A percentile compares a stretch with the other conserved stretches of the same genome.
These are phyloP conservation scores for Aspergillus tanneri DNA, from an alignment of 2,329 filamentous ascomycete species.

Conservation along the genomic window DNA sequence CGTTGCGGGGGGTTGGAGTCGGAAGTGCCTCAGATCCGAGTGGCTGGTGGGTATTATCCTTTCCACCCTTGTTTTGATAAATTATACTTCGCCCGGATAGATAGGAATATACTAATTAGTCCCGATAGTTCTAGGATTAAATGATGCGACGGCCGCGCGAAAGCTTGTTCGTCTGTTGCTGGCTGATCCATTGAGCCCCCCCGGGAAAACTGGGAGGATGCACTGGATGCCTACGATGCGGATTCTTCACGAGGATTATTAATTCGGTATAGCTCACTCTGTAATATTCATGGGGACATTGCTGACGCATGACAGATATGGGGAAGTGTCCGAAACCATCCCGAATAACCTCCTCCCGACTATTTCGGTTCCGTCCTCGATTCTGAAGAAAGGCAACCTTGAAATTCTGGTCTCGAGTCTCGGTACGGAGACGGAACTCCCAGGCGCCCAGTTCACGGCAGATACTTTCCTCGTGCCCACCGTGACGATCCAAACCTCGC, in stretches of 20 bases:
- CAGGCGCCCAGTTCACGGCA: constrained; percentile 50
- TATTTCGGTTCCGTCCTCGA: constrained; percentile 55
- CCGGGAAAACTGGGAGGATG: constrained; percentile 65
- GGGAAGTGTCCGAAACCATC: constrained; percentile 50
- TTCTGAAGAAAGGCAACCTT: constrained; percentile 57
- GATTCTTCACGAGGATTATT: constrained; percentile 58
- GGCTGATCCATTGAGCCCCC: constrained; percentile 66
- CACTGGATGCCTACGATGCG: constrained; percentile 54
- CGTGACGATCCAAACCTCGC: constrained; percentile 67
- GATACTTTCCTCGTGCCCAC: constrained; percentile 73
- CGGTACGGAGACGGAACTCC: constrained; percentile 48
- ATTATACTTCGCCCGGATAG: background rate
- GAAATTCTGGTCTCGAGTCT: constrained; percentile 60
- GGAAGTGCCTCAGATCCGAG: constrained; percentile 53
- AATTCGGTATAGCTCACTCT: constrained; percentile 58
- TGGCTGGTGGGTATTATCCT: constrained; percentile 49
- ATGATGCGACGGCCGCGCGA: constrained; percentile 51
- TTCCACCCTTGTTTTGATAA: background rate
- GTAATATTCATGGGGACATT: background rate
- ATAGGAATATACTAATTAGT: background rate
- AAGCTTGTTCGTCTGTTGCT: constrained; percentile 67
- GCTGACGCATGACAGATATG: constrained; percentile 47
- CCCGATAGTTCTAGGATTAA: constrained; percentile 50
- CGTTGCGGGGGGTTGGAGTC: constrained; percentile 58
- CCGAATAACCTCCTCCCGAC: constrained; percentile 55